phyloP scores from a whole-genome alignment of 495 filamentous ascomycete genomes.

The Podospora comata region DNA sequence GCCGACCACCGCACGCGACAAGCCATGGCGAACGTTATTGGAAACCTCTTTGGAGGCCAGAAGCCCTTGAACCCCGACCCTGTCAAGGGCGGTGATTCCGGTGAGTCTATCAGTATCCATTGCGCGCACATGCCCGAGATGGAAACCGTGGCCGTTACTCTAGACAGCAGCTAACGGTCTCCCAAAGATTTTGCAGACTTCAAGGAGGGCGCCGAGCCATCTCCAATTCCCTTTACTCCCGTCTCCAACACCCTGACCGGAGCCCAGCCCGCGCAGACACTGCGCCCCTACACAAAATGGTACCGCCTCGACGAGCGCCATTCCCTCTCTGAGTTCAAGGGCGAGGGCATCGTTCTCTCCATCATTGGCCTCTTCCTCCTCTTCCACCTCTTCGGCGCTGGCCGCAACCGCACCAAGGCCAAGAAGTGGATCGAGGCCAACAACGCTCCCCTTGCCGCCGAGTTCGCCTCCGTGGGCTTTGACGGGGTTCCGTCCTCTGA shows the following conservation, averaged over 20 bases:
- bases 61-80: constrained; percentile 51
- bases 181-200: constrained; percentile 75
- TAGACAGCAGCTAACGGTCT: constrained; percentile 12
- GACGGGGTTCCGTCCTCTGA: constrained; percentile 42
- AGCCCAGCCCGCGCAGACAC: constrained; percentile 48
- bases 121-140: not conserved
- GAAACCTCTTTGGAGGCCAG: constrained; percentile 63
- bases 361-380: constrained; percentile 69
- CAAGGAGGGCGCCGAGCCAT: constrained; percentile 62
- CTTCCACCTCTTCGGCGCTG: constrained; percentile 79
- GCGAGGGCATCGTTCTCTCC: constrained; percentile 77
- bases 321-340: constrained; percentile 73
- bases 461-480: constrained; percentile 90
- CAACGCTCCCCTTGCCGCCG: constrained; percentile 63
- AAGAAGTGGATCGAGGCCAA: constrained; percentile 77
- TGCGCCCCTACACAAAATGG: constrained; percentile 81
- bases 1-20: constrained; percentile 17
- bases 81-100: constrained; percentile 52
- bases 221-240: constrained; percentile 42
- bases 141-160: not conserved
- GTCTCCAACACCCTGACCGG: constrained; percentile 35
- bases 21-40: constrained; percentile 65
- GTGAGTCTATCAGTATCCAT: constrained; percentile 42
- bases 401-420: constrained; percentile 74
- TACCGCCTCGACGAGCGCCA: constrained; percentile 94